Evolutionary conservation across 495 filamentous ascomycete genomes (phyloP), one percentile per base, ranked within the genome.

Genomic region (Lepraria neglecta): DNA sequence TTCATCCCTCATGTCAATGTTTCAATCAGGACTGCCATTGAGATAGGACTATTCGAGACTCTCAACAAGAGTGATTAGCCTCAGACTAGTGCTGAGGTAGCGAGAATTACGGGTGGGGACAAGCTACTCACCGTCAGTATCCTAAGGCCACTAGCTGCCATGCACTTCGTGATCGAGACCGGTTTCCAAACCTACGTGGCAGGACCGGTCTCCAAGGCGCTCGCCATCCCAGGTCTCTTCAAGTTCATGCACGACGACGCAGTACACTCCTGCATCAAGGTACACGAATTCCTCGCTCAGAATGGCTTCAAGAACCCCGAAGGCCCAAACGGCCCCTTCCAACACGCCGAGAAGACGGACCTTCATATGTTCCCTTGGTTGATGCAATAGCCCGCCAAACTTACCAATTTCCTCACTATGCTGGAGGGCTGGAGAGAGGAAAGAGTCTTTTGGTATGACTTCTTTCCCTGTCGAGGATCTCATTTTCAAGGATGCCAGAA

Each of bases 391-490:
- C 55, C 47, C 24, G 5, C 17, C 4, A 57, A 63, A 31, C 46
- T 63, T 42, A 63, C 31, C 11, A 30, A 44, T 42, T 58, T 58
- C 46, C 44, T 63, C 21, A 56, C 43, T 1, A 63, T 48, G 45
- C 54, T 55, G 59, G 35, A 53, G 42, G 30, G 73, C 55, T 72
- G 75, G 9, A 66, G 76, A 12, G 61, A n/a, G n/a, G n/a, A n/a
- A n/a, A n/a, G n/a, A n/a, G n/a, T n/a, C n/a, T 72, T 27, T 47
- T 77, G 76, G 73, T 78, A 72, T 33, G 74, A 78, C 47, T 56
- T 74, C 1, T 76, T 74, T 51, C n/a, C 75, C 74, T 0, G 65
- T 73, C 10, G 57, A 67, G 19, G 68, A 74, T 14, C 68, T 61
- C 0, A 73, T 82, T 24, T 45, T 47, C 35, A 70, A 7, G 74